Conservation (phyloP, 2,329 filamentous ascomycete genomes). For the Thielaviopsis euricoi region DNA sequence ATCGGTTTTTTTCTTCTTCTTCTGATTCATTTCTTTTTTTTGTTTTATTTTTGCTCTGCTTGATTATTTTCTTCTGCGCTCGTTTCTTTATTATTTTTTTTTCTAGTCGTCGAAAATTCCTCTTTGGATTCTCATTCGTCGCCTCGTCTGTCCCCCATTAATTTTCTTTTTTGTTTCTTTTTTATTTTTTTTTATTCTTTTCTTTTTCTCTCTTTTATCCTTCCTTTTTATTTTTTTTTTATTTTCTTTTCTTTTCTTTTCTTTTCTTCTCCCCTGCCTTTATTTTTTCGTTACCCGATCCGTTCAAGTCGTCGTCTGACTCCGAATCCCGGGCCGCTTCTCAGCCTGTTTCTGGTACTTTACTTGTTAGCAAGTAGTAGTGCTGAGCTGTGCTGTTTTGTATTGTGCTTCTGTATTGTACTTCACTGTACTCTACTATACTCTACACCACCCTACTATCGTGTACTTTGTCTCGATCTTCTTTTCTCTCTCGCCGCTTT, state of each 20-base stretch:
- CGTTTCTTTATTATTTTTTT: not conserved
- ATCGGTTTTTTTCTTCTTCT: too few relatives aligned
- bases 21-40: too few relatives aligned
- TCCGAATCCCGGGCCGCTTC: not conserved
- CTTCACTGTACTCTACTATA: not conserved
- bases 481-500: too few relatives aligned
- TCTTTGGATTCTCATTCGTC: not conserved
- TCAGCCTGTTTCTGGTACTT: not conserved
- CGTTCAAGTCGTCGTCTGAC: not conserved
- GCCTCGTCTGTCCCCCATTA: not conserved
- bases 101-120: not conserved
- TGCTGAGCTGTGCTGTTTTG: too few relatives aligned
- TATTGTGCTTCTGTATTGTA: too few relatives aligned
- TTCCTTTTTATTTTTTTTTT: not conserved
- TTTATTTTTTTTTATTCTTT: not conserved
- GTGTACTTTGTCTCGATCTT: too few relatives aligned
- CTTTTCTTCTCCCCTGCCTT: not conserved
- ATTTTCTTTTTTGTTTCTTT: not conserved
- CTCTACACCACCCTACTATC: too few relatives aligned
- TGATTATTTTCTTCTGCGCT: not conserved
- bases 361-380: too few relatives aligned
- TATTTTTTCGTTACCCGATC: not conserved
- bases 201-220: not conserved
- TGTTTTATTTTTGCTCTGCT: not conserved
- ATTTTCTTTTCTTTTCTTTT: conserved; percentile 3